phyloP scores from a whole-genome alignment of 345 rosid genomes.

The Erodium maritimum region DNA sequence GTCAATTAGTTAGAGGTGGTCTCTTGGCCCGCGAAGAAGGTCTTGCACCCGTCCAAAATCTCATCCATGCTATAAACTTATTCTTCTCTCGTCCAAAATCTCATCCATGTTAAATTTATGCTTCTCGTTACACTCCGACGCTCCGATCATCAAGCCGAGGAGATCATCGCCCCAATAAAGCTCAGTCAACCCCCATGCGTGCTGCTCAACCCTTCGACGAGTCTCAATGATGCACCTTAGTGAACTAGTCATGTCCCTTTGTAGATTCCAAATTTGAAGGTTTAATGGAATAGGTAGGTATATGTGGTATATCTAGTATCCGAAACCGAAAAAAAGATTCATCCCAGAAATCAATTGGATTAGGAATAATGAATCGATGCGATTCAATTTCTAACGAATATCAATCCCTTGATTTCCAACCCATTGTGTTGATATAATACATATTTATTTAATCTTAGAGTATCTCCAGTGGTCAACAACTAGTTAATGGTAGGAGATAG shows the following conservation, averaged over 20 bases:
- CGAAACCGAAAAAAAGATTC: too few species aligned
- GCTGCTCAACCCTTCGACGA: not conserved
- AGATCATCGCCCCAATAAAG: not conserved
- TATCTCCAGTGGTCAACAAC: too few species aligned
- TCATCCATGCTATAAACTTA: not conserved
- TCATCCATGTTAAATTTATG: too few species aligned
- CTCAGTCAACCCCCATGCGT: not conserved
- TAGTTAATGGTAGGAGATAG: too few species aligned
- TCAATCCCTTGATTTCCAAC: too few species aligned
- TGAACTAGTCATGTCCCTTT: not conserved
- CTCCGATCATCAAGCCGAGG: not conserved
- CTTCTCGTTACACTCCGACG: not conserved
- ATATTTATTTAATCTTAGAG: too few species aligned
- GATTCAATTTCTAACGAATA: too few species aligned
- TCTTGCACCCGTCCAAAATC: slow-evolving; percentile 95
- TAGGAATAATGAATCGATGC: too few species aligned
- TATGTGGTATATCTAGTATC: too few species aligned
- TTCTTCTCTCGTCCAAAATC: too few species aligned
- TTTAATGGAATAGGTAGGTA: not conserved
- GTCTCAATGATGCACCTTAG: not conserved
- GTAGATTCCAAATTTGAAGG: not conserved
- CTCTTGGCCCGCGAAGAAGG: slow-evolving; percentile 97
- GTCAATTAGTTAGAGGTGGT: slow-evolving; percentile 83
- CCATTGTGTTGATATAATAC: too few species aligned
- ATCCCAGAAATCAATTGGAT: too few species aligned